Evolutionary conservation across 179 eudicot genomes (phyloP).

Genomic region (Sideroxylon spinosum): DNA sequence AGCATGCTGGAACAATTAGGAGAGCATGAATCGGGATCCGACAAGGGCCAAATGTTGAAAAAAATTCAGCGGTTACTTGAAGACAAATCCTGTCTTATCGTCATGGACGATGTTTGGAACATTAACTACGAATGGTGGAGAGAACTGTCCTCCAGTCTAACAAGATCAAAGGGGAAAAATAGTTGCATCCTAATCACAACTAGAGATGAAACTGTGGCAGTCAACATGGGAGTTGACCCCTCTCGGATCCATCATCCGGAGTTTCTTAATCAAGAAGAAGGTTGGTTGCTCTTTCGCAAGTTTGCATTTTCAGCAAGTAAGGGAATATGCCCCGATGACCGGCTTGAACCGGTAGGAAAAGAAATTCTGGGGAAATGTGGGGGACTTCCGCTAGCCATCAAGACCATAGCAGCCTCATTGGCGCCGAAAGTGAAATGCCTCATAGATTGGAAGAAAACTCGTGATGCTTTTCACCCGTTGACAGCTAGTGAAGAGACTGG

Average conservation of each 20-base stretch:
- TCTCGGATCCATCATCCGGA: conserved; percentile 5
- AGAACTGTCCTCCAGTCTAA: background rate
- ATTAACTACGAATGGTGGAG: background rate
- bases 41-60: background rate
- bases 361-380: background rate
- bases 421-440: background rate
- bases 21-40: background rate
- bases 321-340: background rate
- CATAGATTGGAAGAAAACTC: background rate
- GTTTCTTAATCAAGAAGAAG: background rate
- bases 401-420: background rate
- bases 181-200: conserved; percentile 7
- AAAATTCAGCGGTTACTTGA: background rate
- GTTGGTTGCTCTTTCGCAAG: conserved; percentile 9
- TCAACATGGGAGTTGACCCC: background rate
- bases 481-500: background rate
- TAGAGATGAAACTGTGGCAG: background rate
- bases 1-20: background rate
- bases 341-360: background rate
- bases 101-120: conserved; percentile 11
- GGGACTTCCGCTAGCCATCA: conserved; percentile 12
- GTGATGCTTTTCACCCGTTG: background rate
- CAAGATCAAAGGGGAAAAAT: background rate
- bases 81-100: background rate
- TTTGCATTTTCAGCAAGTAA: conserved; percentile 6